A percentile compares a stretch with the other conserved stretches of the same genome.
phyloP scores from a whole-genome alignment of 2,329 filamentous ascomycete species.

The Trichoderma hamatum region DNA sequence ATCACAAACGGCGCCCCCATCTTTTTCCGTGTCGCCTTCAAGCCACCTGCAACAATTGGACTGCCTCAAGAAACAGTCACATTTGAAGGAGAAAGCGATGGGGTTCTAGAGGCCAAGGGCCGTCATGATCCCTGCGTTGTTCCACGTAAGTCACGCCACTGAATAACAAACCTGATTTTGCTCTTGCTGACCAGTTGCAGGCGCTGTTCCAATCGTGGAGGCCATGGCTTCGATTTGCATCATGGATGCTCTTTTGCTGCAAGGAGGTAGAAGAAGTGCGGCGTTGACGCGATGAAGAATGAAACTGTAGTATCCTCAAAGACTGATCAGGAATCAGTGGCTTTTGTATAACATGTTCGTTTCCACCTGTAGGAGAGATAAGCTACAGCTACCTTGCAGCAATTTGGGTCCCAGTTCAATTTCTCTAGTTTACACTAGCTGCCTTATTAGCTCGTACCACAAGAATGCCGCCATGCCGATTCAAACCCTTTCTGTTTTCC shows the following conservation, averaged over 20 bases:
- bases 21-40: conserved; percentile 95
- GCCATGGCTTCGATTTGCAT: conserved; percentile 6
- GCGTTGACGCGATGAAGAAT: neutral
- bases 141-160: conserved; percentile 46
- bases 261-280: neutral
- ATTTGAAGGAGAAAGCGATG: conserved; percentile 72
- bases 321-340: neutral
- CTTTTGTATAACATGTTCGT: too few species aligned
- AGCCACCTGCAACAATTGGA: conserved; percentile 90
- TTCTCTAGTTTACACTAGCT: too few species aligned
- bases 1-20: conserved; percentile 92
- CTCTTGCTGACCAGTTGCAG: neutral
- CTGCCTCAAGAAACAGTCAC: conserved; percentile 82
- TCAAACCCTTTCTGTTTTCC: too few species aligned
- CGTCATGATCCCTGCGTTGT: conserved; percentile 94
- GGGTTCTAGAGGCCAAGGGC: conserved; percentile 86
- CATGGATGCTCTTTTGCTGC: conserved; percentile 1
- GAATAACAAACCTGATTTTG: neutral
- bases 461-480: too few species aligned
- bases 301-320: neutral
- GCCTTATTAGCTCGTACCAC: too few species aligned
- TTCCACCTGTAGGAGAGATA: too few species aligned
- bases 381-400: too few species aligned
- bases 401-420: too few species aligned
- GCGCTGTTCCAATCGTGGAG: neutral